Base-by-base conservation (phyloP, 176 grass and related monocot genomes). In the Elaeis guineensis region DNA sequence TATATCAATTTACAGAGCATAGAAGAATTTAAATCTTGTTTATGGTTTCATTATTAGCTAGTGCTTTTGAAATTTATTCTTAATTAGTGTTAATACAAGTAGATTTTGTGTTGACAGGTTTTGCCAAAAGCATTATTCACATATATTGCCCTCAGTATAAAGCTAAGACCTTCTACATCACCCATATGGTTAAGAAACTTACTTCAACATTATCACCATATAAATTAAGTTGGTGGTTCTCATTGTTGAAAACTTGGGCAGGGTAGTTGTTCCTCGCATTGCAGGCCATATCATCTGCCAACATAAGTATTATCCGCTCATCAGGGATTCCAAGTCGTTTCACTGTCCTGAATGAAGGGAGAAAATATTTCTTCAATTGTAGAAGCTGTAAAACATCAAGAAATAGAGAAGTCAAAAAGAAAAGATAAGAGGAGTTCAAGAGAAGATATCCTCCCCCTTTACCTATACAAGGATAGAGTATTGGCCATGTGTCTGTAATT, bases 401-500 rank as follows among this genome's bases (percentile, higher is more conserved):
- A 61, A 55, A 54, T 73, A 61, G n/a, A 26, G 48, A 70, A 18
- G 62, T 44, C 35, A 6, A 30, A 30, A 6, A 30, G 28, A 30
- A 6, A 30, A 30, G 28, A 6, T 30, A 28, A 60, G n/a, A 25
- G 44, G 57, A 18, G 62, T 44, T 12, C 35, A 44, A 44, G 35
- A 44, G 35, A 44, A 2, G 11, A 16, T 49, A 62, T 12, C 52
- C 52, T 39, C 25, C 51, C 12, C 32, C 5, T 19, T 18, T 83
- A 92, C 93, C 93, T 98, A 64, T 98, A 98, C 19, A 98, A 58
- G 54, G 87, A 98, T 20, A 98, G 72, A 29, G 88, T 92, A 30
- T 98, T 98, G 12, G 88, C 93, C 93, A 98, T 98, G 71, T 98
- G 93, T 9, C 93, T 72, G 65, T 98, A 98, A 85, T 92, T 98